Evolutionary conservation across 2,329 filamentous ascomycete genomes (phyloP).

Genomic region (Venturia aucupariae): DNA sequence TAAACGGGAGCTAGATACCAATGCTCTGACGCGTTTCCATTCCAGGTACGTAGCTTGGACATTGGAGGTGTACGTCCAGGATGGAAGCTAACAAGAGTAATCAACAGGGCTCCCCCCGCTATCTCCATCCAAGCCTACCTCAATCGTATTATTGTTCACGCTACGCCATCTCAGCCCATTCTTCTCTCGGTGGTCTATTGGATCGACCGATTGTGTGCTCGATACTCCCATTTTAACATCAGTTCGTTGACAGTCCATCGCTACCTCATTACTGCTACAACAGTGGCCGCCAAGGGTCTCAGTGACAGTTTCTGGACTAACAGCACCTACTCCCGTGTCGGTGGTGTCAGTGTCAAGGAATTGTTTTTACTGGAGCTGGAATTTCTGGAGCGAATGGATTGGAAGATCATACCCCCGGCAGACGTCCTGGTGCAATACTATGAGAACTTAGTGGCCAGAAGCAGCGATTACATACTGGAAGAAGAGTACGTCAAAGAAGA

Average conservation of each 20-base stretch:
- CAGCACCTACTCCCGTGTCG: constrained; percentile 87
- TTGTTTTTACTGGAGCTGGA: constrained; percentile 87
- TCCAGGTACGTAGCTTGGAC: constrained; percentile 52
- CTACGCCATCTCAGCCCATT: constrained; percentile 83
- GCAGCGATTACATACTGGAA: constrained; percentile 40
- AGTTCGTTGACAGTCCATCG: constrained; percentile 94
- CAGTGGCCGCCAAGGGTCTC: constrained; percentile 89
- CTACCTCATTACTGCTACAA: constrained; percentile 91
- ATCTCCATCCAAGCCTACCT: constrained; percentile 95
- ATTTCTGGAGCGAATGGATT: constrained; percentile 84
- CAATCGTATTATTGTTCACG: constrained; percentile 84
- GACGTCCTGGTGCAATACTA: constrained; percentile 94
- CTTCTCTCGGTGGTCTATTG: constrained; percentile 99
- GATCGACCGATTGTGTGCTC: constrained; percentile 84
- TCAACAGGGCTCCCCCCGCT: constrained; percentile 60
- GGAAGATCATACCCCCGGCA: constrained; percentile 93
- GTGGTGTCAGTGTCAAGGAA: constrained; percentile 83
- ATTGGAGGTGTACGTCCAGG: neutral
- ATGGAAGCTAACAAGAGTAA: neutral
- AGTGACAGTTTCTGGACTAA: constrained; percentile 99
- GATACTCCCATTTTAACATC: constrained; percentile 92
- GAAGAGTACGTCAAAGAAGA: neutral
- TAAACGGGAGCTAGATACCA: constrained; percentile 63
- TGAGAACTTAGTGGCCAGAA: constrained; percentile 66
- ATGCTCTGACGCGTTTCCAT: constrained; percentile 88